Conservation (phyloP, 257 asterid genomes). For the Scutellaria barbata region DNA sequence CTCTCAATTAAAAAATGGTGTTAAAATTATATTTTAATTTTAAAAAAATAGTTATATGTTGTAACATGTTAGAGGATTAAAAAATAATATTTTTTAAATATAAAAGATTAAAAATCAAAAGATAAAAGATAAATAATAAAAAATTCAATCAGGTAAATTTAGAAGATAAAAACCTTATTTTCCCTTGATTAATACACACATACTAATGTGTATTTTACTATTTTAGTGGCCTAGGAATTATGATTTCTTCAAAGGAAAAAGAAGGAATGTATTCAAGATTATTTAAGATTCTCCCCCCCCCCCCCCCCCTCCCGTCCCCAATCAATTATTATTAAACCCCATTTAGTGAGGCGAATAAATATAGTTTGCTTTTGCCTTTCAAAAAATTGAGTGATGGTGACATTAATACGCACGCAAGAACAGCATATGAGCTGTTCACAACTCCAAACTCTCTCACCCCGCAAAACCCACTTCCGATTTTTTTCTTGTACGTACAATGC, state of each 20-base stretch:
- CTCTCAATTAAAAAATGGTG: no score
- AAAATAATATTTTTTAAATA: no score
- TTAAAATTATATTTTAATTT: no score
- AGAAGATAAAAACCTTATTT: no score
- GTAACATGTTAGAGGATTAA: no score
- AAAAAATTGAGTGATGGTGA: constrained; percentile 37
- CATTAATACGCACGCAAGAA: constrained; percentile 36
- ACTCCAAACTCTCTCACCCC: constrained; percentile 41
- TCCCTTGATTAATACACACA: no score
- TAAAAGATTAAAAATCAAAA: no score
- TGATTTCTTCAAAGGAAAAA: background rate
- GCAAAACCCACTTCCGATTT: constrained; percentile 7
- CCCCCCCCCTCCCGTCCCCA: no score
- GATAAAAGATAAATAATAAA: no score
- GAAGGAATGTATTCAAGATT: constrained; percentile 3
- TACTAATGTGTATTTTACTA: no score
- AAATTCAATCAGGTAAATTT: no score
- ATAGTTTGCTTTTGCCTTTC: constrained; percentile 13
- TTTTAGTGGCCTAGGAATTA: background rate
- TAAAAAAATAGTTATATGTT: no score
- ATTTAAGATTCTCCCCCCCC: constrained; percentile 14
- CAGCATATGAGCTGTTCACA: constrained; percentile 53
- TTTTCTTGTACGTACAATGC: constrained; percentile 37
- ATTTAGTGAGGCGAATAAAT: constrained; percentile 34
- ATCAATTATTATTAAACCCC: constrained; percentile 29